phyloP scores from a whole-genome alignment of 2,329 filamentous ascomycete species.

The Colletotrichum liaoningense region DNA sequence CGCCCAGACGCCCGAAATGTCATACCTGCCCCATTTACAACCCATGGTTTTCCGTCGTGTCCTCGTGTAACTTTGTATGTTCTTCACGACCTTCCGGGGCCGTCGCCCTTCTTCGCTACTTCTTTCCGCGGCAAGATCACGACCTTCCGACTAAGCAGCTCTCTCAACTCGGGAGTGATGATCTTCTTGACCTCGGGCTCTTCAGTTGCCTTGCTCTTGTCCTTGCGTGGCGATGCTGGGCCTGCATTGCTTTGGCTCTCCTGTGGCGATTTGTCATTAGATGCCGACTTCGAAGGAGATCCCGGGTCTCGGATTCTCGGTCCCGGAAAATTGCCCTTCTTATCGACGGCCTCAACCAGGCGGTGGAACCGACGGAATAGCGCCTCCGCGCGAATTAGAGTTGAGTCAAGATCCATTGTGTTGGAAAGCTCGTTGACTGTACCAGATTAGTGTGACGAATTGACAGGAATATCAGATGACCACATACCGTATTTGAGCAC shows the following conservation, averaged over 20 bases:
- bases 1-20: neutral
- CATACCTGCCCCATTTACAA: neutral
- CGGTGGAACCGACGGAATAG: conserved; percentile 90
- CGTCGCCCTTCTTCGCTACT: conserved; percentile 39
- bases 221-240: conserved; percentile 37
- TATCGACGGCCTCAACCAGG: conserved; percentile 90
- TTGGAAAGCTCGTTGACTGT: conserved; percentile 93
- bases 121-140: conserved; percentile 56
- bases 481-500: conserved; percentile 91
- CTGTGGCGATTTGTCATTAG: neutral
- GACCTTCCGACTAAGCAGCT: conserved; percentile 61
- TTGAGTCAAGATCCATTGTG: conserved; percentile 90
- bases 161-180: conserved; percentile 68
- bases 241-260: conserved; percentile 41
- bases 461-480: neutral
- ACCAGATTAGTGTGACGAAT: conserved; percentile 26
- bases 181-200: conserved; percentile 53
- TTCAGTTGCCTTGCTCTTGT: conserved; percentile 48
- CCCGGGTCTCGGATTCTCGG: conserved; percentile 47
- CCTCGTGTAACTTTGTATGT: neutral
- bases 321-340: conserved; percentile 85
- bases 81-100: conserved; percentile 6
- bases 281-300: conserved; percentile 31
- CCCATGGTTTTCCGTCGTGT: neutral
- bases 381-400: conserved; percentile 86